A percentile compares a stretch with the other conserved stretches of the same genome.
These are phyloP conservation scores for Lachnellula subtilissima DNA, from an alignment of 2,329 filamentous ascomycete genomes.

Conservation along the genomic window DNA sequence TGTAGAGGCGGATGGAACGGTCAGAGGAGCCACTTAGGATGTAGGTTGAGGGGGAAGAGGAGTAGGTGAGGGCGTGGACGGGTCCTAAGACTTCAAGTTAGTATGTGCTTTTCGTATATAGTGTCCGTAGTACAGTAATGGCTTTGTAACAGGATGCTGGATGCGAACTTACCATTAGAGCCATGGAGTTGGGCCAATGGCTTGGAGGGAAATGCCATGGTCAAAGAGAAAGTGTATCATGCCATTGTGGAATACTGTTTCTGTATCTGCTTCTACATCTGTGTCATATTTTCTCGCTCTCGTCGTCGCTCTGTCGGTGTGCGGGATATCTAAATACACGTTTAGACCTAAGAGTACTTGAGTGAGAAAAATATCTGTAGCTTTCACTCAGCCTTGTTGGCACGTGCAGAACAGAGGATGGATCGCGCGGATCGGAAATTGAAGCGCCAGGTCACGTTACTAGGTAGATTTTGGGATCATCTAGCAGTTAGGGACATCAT, in stretches of 20 bases:
- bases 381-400: too few relatives aligned
- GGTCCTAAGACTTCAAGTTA: conserved; percentile 46
- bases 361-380: too few relatives aligned
- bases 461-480: too few relatives aligned
- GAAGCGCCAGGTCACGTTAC: too few relatives aligned
- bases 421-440: too few relatives aligned
- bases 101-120: neutral
- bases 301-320: too few relatives aligned
- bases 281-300: too few relatives aligned
- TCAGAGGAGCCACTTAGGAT: conserved; percentile 84
- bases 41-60: conserved; percentile 66
- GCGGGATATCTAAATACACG: too few relatives aligned
- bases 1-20: conserved; percentile 81
- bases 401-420: too few relatives aligned
- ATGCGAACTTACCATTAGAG: conserved; percentile 48
- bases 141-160: neutral
- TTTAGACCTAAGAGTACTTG: too few relatives aligned
- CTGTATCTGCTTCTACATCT: neutral
- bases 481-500: too few relatives aligned
- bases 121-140: neutral
- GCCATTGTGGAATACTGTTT: neutral
- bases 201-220: conserved; percentile 39
- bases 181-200: conserved; percentile 53
- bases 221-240: neutral
- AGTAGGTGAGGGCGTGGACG: conserved; percentile 69